Percentiles rank a stretch among this genome's conserved stretches.
phyloP scores from a whole-genome alignment of 2,329 filamentous ascomycete species.

The Hypoxylon sp. region DNA sequence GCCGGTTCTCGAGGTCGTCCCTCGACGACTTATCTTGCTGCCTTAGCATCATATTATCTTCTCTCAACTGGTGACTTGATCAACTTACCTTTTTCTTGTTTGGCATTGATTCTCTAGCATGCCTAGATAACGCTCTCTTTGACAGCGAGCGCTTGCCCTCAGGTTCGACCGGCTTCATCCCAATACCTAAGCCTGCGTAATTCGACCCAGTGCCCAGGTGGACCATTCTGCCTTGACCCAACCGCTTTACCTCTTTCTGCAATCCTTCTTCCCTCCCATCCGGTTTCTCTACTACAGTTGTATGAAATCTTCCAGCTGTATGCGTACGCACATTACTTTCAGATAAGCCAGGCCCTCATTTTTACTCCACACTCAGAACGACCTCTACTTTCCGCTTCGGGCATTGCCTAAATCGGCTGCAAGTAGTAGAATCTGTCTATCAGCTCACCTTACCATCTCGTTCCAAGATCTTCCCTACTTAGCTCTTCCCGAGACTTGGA shows the following conservation, averaged over 20 bases:
- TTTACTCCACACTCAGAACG: slow-evolving; percentile 57
- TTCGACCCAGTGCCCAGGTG: slow-evolving; percentile 26
- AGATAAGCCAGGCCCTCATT: slow-evolving; percentile 54
- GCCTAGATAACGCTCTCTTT: slow-evolving; percentile 35
- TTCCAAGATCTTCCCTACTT: slow-evolving; percentile 48
- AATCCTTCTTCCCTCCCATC: slow-evolving; percentile 43
- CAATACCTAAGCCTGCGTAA: slow-evolving; percentile 23
- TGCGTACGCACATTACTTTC: slow-evolving; percentile 53
- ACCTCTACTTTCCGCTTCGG: slow-evolving; percentile 56
- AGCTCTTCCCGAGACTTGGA: slow-evolving; percentile 46
- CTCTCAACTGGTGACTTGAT: slow-evolving; percentile 24
- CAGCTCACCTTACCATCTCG: slow-evolving; percentile 50
- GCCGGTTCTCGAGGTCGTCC: slow-evolving; percentile 25
- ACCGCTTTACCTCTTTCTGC: slow-evolving; percentile 31
- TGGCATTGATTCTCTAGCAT: slow-evolving; percentile 32
- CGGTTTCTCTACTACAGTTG: slow-evolving; percentile 52
- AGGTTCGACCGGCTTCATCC: slow-evolving; percentile 28
- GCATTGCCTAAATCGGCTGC: slow-evolving; percentile 55
- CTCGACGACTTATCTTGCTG: slow-evolving; percentile 33
- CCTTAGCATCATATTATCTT: slow-evolving; percentile 34
- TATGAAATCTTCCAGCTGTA: slow-evolving; percentile 58
- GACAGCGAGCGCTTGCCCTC: slow-evolving; percentile 38
- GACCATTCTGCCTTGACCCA: slow-evolving; percentile 26
- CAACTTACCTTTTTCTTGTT: slow-evolving; percentile 15
- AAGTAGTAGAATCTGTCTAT: slow-evolving; percentile 49